Evolutionary conservation across 495 filamentous ascomycete species (phyloP).

Genomic region (Letharia columbiana): DNA sequence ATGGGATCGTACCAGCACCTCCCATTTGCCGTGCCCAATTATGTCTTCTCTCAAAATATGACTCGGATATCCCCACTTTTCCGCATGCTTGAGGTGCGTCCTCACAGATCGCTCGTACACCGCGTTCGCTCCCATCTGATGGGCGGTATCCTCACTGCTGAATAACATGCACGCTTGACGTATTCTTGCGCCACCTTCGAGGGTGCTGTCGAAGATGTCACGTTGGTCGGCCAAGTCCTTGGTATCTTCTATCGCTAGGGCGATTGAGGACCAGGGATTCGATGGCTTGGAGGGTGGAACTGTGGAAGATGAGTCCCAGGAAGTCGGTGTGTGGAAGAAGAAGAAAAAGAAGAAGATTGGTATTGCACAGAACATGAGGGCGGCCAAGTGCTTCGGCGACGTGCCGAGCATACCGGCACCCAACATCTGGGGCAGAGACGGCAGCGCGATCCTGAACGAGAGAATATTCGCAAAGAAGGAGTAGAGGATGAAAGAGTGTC

Average conservation of each 20-base stretch:
- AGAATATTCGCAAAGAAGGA: not conserved
- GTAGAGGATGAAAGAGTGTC: not conserved
- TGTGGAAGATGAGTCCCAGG: not conserved
- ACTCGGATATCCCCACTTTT: conserved; percentile 36
- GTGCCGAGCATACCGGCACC: not conserved
- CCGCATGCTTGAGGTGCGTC: conserved; percentile 33
- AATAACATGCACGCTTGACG: conserved; percentile 14
- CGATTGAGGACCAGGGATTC: not conserved
- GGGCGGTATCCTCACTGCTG: conserved; percentile 1
- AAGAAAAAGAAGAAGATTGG: not conserved
- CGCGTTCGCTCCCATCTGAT: conserved; percentile 6
- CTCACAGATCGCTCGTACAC: conserved; percentile 35
- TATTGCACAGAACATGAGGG: not conserved
- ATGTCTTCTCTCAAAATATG: conserved; percentile 30
- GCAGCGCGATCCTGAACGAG: not conserved
- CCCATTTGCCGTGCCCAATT: conserved; percentile 21
- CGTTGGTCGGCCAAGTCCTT: conserved; percentile 3
- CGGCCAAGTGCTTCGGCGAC: not conserved
- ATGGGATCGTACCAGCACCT: not conserved
- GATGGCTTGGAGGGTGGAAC: not conserved
- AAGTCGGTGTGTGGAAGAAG: not conserved
- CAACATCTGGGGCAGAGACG: not conserved
- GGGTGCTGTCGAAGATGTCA: conserved; percentile 7
- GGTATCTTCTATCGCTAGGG: not conserved
- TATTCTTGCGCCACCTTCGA: conserved; percentile 13